Conservation (phyloP, 345 rosid species). For the Linum usitatissimum region DNA sequence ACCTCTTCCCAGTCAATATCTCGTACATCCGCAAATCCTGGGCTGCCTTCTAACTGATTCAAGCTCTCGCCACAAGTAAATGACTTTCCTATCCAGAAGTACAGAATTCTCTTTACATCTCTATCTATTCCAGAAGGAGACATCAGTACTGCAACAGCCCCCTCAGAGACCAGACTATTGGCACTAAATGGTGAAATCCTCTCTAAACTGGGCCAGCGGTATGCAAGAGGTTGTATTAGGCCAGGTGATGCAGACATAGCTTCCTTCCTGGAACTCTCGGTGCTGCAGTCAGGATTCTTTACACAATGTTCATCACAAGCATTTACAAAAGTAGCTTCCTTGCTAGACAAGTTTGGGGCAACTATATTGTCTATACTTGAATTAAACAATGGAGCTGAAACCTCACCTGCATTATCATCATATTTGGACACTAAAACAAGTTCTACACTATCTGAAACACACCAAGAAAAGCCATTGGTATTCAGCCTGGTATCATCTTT, state of each 20-base stretch:
- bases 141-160: slow-evolving; percentile 46
- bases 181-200: slow-evolving; percentile 31
- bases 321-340: slow-evolving; percentile 24
- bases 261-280: slow-evolving; percentile 11
- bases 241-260: slow-evolving; percentile 18
- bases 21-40: slow-evolving; percentile 24
- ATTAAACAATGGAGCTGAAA: no score
- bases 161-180: slow-evolving; percentile 45
- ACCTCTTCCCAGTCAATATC: slow-evolving; percentile 49
- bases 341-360: neutral
- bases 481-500: slow-evolving; percentile 23
- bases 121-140: slow-evolving; percentile 32
- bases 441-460: neutral
- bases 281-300: slow-evolving; percentile 15
- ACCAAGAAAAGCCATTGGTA: slow-evolving; percentile 3
- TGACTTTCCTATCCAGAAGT: slow-evolving; percentile 79
- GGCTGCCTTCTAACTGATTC: slow-evolving; percentile 35
- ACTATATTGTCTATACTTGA: no score
- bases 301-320: slow-evolving; percentile 21
- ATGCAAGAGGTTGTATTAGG: slow-evolving; percentile 33
- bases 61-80: slow-evolving; percentile 31
- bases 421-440: slow-evolving; percentile 1
- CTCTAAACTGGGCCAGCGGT: slow-evolving; percentile 69
- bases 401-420: neutral
- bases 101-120: slow-evolving; percentile 38